A percentile compares a stretch with the other conserved stretches of the same genome.
These are phyloP conservation scores for Chrysopogon serrulatus DNA, from an alignment of 176 grass and related monocot species.

Conservation along the genomic window DNA sequence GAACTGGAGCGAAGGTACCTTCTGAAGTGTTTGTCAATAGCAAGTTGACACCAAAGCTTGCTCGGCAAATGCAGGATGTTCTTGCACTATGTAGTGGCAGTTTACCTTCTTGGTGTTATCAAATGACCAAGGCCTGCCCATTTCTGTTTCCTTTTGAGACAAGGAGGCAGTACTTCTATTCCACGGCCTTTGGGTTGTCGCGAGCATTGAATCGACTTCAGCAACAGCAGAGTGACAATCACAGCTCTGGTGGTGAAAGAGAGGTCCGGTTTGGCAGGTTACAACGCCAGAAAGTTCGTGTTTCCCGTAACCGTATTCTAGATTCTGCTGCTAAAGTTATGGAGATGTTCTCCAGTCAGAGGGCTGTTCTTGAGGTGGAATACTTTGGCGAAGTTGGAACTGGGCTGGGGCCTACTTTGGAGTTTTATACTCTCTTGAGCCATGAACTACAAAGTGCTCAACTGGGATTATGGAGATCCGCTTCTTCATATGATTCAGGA, in stretches of 20 bases:
- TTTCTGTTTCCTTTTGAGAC: conserved; percentile 91
- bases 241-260: conserved; percentile 58
- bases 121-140: conserved; percentile 79
- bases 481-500: conserved; percentile 37
- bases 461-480: conserved; percentile 74
- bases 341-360: conserved; percentile 72
- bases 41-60: conserved; percentile 83
- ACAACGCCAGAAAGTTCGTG: conserved; percentile 80
- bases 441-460: conserved; percentile 63
- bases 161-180: conserved; percentile 88
- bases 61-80: conserved; percentile 83
- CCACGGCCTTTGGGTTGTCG: conserved; percentile 81
- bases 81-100: conserved; percentile 83
- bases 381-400: conserved; percentile 88
- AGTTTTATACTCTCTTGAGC: conserved; percentile 84
- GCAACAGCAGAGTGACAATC: conserved; percentile 78
- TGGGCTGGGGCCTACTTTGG: conserved; percentile 82
- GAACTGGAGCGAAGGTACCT: conserved; percentile 45
- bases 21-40: conserved; percentile 78
- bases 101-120: conserved; percentile 83
- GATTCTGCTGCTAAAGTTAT: conserved; percentile 79
- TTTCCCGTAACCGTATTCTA: conserved; percentile 74
- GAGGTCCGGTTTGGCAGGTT: conserved; percentile 65
- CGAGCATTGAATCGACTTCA: conserved; percentile 84
- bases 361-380: conserved; percentile 77